Evolutionary conservation across 306 rosid species (phyloP).

Genomic region (Acacia confusa): DNA sequence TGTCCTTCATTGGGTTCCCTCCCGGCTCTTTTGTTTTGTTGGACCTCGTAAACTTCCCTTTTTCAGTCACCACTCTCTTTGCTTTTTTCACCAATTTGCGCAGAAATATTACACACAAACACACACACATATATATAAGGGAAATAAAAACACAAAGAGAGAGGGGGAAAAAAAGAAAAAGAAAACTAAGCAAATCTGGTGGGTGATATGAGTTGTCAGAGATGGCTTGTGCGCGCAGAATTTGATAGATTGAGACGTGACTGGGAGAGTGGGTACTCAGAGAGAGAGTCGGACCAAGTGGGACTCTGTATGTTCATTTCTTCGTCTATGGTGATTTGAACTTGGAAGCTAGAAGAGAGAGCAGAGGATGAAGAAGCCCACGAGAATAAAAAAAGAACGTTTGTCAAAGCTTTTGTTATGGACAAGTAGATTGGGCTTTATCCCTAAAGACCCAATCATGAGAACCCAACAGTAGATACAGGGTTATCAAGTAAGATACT

Average conservation of each 20-base stretch:
- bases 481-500: too few relatives aligned
- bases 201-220: constrained; percentile 49
- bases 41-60: constrained; percentile 24
- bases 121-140: neutral
- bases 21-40: neutral
- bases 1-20: neutral
- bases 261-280: constrained; percentile 6
- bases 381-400: constrained; percentile 8
- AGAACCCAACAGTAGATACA: too few relatives aligned
- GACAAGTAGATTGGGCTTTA: too few relatives aligned
- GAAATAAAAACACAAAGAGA: neutral
- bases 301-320: neutral
- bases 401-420: neutral
- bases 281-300: neutral
- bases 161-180: neutral
- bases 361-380: neutral
- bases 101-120: neutral
- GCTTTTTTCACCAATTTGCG: constrained; percentile 32
- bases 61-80: constrained; percentile 35
- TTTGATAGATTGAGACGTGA: constrained; percentile 29
- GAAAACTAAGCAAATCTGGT: constrained; percentile 30
- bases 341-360: too few relatives aligned
- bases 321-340: neutral
- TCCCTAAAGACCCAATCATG: too few relatives aligned
- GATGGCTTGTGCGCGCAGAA: constrained; percentile 28